Evolutionary conservation across 495 filamentous ascomycete genomes (phyloP).

Genomic region (Annulohypoxylon maeteangense): DNA sequence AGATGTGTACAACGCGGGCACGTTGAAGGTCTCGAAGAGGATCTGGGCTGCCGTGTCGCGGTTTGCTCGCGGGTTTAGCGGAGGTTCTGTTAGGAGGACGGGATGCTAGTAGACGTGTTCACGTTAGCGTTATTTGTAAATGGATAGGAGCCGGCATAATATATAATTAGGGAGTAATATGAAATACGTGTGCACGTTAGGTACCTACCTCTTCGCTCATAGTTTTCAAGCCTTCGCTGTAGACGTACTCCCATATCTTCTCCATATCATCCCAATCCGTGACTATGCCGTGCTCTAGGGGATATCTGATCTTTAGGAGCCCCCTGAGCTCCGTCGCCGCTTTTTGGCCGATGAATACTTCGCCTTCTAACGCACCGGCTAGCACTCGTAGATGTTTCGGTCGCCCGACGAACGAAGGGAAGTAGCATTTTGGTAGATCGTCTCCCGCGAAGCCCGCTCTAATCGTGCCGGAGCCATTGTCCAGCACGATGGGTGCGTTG

Average conservation of each 20-base stretch:
- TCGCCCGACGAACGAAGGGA: constrained; percentile 97
- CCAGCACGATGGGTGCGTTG: constrained; percentile 97
- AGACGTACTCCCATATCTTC: constrained; percentile 89
- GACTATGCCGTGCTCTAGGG: constrained; percentile 96
- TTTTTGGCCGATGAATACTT: constrained; percentile 94
- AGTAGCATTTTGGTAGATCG: constrained; percentile 93
- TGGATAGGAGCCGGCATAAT: constrained; percentile 11
- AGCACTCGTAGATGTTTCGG: constrained; percentile 97
- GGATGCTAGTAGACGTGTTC: constrained; percentile 71
- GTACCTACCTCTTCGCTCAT: constrained; percentile 86
- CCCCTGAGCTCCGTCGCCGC: constrained; percentile 91
- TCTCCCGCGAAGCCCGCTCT: constrained; percentile 96
- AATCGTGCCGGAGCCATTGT: constrained; percentile 98
- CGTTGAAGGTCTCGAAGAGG: constrained; percentile 99
- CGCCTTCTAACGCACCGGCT: constrained; percentile 94
- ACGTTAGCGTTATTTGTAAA: constrained; percentile 1
- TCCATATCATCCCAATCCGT: constrained; percentile 99
- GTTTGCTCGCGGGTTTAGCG: constrained; percentile 94
- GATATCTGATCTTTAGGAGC: constrained; percentile 93
- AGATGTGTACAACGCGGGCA: constrained; percentile 93
- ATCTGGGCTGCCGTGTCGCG: constrained; percentile 97
- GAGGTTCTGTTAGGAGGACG: constrained; percentile 95
- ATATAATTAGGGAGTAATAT: no score
- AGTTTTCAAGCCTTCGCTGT: constrained; percentile 81
- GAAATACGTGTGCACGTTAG: constrained; percentile 34